Evolutionary conservation across 495 filamentous ascomycete genomes (phyloP).

Genomic region (Daldinia loculata): DNA sequence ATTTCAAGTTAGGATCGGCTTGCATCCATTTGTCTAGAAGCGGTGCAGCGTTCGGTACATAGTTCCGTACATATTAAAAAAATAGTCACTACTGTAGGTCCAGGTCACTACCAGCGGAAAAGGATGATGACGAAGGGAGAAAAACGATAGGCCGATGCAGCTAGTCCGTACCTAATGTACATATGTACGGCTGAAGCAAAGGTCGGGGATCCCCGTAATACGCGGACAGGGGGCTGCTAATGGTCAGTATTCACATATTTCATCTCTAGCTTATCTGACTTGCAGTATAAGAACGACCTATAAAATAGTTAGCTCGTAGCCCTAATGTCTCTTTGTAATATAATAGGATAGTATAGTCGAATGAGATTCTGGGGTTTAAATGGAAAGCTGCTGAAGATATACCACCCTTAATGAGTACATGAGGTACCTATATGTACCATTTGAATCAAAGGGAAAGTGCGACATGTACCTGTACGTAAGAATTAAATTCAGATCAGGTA

Average conservation of each 20-base stretch:
- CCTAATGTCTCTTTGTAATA: not conserved
- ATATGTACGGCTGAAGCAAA: conserved; percentile 22
- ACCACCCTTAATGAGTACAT: not conserved
- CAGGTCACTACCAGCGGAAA: not conserved
- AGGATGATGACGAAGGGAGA: conserved; percentile 1
- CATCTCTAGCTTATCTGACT: conserved; percentile 20
- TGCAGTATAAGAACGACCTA: conserved; percentile 20
- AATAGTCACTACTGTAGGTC: not conserved
- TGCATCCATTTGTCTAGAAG: conserved; percentile 13
- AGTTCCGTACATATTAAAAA: not conserved
- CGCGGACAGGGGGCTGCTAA: not conserved
- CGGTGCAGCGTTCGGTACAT: conserved; percentile 1
- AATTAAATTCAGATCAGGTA: conserved; percentile 5
- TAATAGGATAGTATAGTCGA: not conserved
- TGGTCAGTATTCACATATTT: not conserved
- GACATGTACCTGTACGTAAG: not conserved
- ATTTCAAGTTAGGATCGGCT: conserved; percentile 29
- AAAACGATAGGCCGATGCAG: conserved; percentile 27
- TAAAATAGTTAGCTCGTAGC: not conserved
- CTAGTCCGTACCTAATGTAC: no score
- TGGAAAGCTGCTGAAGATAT: not conserved
- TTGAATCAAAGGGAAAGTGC: not conserved
- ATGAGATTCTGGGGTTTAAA: not conserved
- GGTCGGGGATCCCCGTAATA: conserved; percentile 36
- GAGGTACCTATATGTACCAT: not conserved